These are phyloP conservation scores for Talaromyces trachyspermus DNA, from an alignment of 495 filamentous ascomycete genomes.

Conservation along the genomic window DNA sequence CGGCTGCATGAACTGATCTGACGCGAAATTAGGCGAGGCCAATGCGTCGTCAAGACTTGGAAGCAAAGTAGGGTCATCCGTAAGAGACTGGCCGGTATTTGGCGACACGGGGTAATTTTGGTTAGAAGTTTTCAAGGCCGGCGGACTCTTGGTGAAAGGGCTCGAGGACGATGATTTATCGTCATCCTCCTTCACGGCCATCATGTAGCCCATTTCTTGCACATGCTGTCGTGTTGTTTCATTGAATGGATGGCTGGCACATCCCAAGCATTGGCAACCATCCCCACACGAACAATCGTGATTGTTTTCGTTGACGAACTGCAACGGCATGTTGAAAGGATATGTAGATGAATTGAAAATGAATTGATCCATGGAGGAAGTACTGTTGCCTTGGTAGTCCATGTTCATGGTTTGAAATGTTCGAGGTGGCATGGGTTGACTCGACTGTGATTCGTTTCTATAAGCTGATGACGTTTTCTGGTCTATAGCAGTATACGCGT, in stretches of 20 bases:
- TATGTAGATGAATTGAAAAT: conserved; percentile 1
- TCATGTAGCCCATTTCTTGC: conserved; percentile 39
- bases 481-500: background rate
- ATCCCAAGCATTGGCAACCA: conserved; percentile 62
- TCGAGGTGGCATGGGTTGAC: background rate
- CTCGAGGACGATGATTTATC: background rate
- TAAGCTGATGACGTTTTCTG: background rate
- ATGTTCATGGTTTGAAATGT: background rate
- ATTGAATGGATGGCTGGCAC: conserved; percentile 66
- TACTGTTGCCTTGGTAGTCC: background rate
- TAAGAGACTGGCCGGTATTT: background rate
- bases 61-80: background rate
- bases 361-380: background rate
- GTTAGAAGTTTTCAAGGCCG: background rate
- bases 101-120: background rate
- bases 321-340: conserved; percentile 7
- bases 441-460: background rate
- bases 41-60: conserved; percentile 19
- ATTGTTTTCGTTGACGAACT: conserved; percentile 14
- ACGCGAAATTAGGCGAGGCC: conserved; percentile 14
- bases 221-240: conserved; percentile 60
- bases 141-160: conserved; percentile 2
- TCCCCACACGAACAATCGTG: conserved; percentile 60
- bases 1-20: conserved; percentile 32
- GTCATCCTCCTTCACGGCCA: conserved; percentile 29